Conservation (phyloP, 2,329 filamentous ascomycete genomes). For the Pseudohalonectria lignicola region DNA sequence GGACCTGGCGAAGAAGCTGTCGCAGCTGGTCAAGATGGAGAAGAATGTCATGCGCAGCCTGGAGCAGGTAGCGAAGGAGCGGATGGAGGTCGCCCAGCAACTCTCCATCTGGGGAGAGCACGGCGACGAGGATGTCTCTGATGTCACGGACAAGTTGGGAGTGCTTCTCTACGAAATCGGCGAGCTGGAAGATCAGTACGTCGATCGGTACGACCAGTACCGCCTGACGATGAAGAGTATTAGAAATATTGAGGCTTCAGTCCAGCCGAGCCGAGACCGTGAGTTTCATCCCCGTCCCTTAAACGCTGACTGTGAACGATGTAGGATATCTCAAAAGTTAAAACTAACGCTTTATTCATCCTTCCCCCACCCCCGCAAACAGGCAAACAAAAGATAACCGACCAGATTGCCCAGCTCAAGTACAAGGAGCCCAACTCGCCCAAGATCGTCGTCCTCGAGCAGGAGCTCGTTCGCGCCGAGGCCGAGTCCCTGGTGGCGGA, state of each 20-base stretch:
- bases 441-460: constrained; percentile 94
- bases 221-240: constrained; percentile 99
- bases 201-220: constrained; percentile 98
- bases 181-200: constrained; percentile 95
- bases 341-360: no score
- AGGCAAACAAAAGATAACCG: constrained; percentile 99
- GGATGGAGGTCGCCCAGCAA: constrained; percentile 99
- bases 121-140: constrained; percentile 94
- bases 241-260: constrained; percentile 95
- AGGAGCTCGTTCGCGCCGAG: constrained; percentile 95
- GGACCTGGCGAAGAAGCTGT: constrained; percentile 94
- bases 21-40: constrained; percentile 98
- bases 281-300: constrained; percentile 26
- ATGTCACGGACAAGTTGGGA: constrained; percentile 97
- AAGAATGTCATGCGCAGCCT: constrained; percentile 99
- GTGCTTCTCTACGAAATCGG: constrained; percentile 97
- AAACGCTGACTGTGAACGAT: no score
- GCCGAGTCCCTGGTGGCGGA: constrained; percentile 98
- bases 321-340: no score
- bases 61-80: constrained; percentile 87
- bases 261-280: constrained; percentile 96
- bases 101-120: constrained; percentile 94
- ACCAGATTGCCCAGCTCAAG: constrained; percentile 96
- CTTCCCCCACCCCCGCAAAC: no score
- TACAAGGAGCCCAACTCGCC: constrained; percentile 99